A percentile compares a stretch with the other conserved stretches of the same genome.
Evolutionary conservation across 1,284 basidiomycete species (phyloP).

Genomic region (Clitocybe nebularis): DNA sequence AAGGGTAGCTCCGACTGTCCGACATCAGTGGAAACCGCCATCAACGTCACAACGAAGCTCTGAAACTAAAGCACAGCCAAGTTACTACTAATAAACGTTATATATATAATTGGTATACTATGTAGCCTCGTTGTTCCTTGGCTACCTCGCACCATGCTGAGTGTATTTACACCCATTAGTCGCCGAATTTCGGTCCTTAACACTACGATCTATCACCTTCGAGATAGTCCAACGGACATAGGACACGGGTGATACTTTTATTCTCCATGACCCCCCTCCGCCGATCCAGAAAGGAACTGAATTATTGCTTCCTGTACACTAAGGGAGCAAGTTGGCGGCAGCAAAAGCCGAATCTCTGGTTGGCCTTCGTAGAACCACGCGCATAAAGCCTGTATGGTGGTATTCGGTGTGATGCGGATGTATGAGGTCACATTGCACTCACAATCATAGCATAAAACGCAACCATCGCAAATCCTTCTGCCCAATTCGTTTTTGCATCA

Average conservation of each 20-base stretch:
- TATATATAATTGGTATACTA: no score
- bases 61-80: no score
- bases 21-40: not conserved
- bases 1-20: no score
- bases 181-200: not conserved
- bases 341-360: slow-evolving; percentile 31
- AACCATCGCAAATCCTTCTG: slow-evolving; percentile 58
- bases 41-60: not conserved
- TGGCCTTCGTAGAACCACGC: slow-evolving; percentile 55
- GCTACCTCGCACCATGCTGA: no score
- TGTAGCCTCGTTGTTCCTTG: no score
- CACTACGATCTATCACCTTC: not conserved
- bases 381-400: slow-evolving; percentile 34
- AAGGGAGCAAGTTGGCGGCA: slow-evolving; percentile 23
- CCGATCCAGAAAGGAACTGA: slow-evolving; percentile 2
- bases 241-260: not conserved
- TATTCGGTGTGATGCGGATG: not conserved
- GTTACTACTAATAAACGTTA: no score
- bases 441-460: slow-evolving; percentile 53
- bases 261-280: not conserved
- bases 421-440: slow-evolving; percentile 11
- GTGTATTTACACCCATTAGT: not conserved
- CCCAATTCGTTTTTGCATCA: slow-evolving; percentile 70
- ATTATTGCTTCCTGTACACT: slow-evolving; percentile 14
- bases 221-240: not conserved